Percentiles rank a stretch among this genome's conserved stretches.
phyloP scores from a whole-genome alignment of 2,329 filamentous ascomycete species.

The Alternaria sp. region DNA sequence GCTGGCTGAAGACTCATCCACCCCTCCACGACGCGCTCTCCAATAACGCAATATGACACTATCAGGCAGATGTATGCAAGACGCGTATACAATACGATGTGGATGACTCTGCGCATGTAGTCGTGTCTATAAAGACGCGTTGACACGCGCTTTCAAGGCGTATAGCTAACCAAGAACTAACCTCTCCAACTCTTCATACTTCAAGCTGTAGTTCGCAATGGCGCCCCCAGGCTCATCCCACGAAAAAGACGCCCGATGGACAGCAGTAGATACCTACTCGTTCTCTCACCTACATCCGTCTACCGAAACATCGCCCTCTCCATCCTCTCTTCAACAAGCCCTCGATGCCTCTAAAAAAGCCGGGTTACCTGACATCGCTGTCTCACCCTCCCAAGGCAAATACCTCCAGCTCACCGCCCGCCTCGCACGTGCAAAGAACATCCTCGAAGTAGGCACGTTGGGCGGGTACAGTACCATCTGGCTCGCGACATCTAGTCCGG shows the following conservation, averaged over 20 bases:
- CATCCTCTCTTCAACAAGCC: constrained; percentile 35
- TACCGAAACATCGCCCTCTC: constrained; percentile 32
- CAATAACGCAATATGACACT: neutral
- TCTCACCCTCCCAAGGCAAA: constrained; percentile 46
- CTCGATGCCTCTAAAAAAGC: constrained; percentile 28
- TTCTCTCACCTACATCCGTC: constrained; percentile 46
- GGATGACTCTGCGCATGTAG: neutral
- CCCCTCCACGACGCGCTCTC: neutral
- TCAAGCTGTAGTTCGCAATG: neutral
- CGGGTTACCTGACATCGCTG: constrained; percentile 48
- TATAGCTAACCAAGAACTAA: neutral
- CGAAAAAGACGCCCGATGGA: constrained; percentile 49
- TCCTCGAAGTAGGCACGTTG: constrained; percentile 64
- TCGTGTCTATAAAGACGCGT: constrained; percentile 12
- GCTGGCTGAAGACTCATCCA: constrained; percentile 16
- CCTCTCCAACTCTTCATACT: neutral
- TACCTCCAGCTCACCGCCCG: constrained; percentile 46
- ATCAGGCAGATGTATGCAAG: constrained; percentile 8
- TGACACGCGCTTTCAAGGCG: neutral
- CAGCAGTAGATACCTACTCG: constrained; percentile 51
- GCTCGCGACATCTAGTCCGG: constrained; percentile 54
- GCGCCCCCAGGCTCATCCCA: constrained; percentile 21
- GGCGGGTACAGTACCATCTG: constrained; percentile 65
- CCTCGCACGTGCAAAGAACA: constrained; percentile 35
- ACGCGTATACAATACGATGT: neutral